Base-by-base conservation (phyloP, 2,329 filamentous ascomycete species). In the Diaporthe sp. region DNA sequence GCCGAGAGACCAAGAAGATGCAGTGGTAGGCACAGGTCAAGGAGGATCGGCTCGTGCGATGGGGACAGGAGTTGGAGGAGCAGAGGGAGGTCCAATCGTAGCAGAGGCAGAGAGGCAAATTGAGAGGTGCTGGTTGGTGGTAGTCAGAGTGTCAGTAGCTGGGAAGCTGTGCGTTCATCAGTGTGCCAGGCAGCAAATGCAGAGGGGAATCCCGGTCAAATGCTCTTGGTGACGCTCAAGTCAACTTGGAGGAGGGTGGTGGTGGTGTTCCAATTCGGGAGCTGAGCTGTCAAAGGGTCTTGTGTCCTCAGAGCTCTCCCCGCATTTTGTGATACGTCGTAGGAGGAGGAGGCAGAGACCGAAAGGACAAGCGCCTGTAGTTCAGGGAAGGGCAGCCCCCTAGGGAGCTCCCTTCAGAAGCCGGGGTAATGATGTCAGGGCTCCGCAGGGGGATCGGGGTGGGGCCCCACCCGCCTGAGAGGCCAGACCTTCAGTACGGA, bases 381-480 rank as follows among this genome's bases (percentile, higher is more conserved):
- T n/a, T 51, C 22, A 63, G 34, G 57, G 57, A 63, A 49, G 57
- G 71, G 37, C 8, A 39, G 31, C 25, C 44, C 58, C 44, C 31
- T 39, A 49, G 49, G 37, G 53, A 61, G 68, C 51, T 60, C 51
- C 60, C 51, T 44, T 55, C 22, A n/a, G 71, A 76, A 75, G 75
- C 75, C 74, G 75, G 75, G 75, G 75, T 75, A 76, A 73, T 76
- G 74, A 76, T 76, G 74, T 76, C 74, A 76, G 49, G 47, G 25
- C 25, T 28, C 49, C 65, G 37, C 53, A 53, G 25, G 58, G 57
- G 31, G 15, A 9, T 55, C 34, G 47, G 65, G 65, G 65, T 42
- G 3, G 13, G 22, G 22, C 34, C 65, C 65, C 47, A 39, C 34
- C n/a, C 49, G 22, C 47, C 34, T 20, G 15, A 37, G 65, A 53